Conservation (phyloP, 2,329 filamentous ascomycete species). For the Penicillium decumbens region DNA sequence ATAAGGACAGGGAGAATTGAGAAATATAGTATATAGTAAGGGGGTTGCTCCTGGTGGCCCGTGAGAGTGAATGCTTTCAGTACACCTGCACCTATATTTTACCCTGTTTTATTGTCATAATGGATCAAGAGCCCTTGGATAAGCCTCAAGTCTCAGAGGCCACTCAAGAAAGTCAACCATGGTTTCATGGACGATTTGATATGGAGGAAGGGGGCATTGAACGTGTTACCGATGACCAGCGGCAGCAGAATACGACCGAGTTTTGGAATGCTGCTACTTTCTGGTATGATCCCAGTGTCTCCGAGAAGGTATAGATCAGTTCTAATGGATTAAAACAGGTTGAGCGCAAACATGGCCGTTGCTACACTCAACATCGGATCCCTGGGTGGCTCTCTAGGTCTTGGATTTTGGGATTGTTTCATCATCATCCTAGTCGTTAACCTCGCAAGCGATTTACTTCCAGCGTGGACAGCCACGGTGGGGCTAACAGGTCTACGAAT, state of each 20-base stretch:
- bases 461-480: constrained; percentile 30
- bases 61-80: background rate
- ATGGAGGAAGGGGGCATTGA: constrained; percentile 25
- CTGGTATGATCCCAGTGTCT: background rate
- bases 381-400: constrained; percentile 30
- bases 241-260: constrained; percentile 21
- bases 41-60: background rate
- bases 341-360: constrained; percentile 38
- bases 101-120: background rate
- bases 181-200: constrained; percentile 15
- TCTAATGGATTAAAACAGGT: constrained; percentile 16
- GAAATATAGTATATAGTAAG: constrained; percentile 3
- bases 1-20: background rate
- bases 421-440: constrained; percentile 36
- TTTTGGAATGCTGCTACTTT: constrained; percentile 26
- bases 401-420: constrained; percentile 38
- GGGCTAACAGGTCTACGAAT: constrained; percentile 36
- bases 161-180: constrained; percentile 1
- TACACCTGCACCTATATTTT: background rate
- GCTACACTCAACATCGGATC: constrained; percentile 34
- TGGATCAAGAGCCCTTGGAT: background rate
- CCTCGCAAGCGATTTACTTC: constrained; percentile 28
- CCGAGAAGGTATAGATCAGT: background rate
- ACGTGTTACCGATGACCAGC: constrained; percentile 21
- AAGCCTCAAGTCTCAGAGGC: background rate